Evolutionary conservation across 441 rosid species (phyloP), one percentile per base, ranked within the genome.

Genomic region (Jatropha multifida): DNA sequence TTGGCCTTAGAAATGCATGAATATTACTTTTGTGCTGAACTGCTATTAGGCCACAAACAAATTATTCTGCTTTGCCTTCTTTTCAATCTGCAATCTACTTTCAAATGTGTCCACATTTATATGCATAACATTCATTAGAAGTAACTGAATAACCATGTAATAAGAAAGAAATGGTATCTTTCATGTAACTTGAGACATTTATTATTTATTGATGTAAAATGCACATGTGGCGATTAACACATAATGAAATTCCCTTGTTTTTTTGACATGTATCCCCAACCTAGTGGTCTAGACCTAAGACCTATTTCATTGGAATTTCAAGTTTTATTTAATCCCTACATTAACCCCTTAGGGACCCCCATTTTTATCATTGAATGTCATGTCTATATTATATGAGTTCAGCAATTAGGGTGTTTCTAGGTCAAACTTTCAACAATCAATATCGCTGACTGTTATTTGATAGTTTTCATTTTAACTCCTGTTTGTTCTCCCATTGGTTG

Each of bases 401-500:
- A 59, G 38, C 15, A 9, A 59, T 27, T 56, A 20, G 27, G 61
- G 11, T 56, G 7, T 51, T 60, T 60, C 40, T 13, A 27, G 38
- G 64, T 32, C 5, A 56, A 60, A 14, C 64, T 60, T 12, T 60
- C 14, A 11, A 12, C 40, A 60, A 60, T 26, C 17, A 64, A 38
- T 17, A 38, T 40, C 17, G 20, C 23, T 54, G 58, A 49, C 15
- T 0, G 10, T 62, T 46, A 7, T 62, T 26, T 52, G 74, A n/a
- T 68, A 68, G 66, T 67, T 32, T 17, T 27, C 32, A n/a, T 46
- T 49, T 37, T 65, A 68, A 32, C 68, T 68, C 61, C 55, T 68
- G 60, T 27, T 56, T 74, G 32, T 56, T 59, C 6, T n/a, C 17
- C 15, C 58, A 37, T 27, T 48, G 42, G 20, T 27, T 46, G 65